Percentiles rank a stretch among this genome's conserved stretches.
phyloP scores from a whole-genome alignment of 2,329 filamentous ascomycete species.

The Ascochyta rabiei region DNA sequence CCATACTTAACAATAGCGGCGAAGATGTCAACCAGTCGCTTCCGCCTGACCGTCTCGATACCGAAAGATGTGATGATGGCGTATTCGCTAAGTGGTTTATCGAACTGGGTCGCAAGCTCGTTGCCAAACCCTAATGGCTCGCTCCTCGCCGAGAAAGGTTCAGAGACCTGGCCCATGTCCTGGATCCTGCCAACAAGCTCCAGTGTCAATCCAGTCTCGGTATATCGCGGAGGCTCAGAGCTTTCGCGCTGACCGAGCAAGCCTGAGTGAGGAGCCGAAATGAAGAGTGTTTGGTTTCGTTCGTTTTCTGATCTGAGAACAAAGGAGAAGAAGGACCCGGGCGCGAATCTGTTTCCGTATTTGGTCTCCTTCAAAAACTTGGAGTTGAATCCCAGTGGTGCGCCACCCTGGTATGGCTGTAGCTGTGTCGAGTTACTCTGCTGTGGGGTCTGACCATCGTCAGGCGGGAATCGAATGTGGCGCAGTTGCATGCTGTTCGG shows the following conservation, averaged over 20 bases:
- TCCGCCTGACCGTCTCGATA: slow-evolving; percentile 81
- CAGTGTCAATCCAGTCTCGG: slow-evolving; percentile 82
- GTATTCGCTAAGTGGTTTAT: slow-evolving; percentile 79
- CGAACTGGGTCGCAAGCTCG: slow-evolving; percentile 94
- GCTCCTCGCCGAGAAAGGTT: slow-evolving; percentile 68
- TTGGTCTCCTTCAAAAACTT: slow-evolving; percentile 44
- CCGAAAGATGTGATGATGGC: slow-evolving; percentile 91
- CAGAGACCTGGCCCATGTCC: slow-evolving; percentile 77
- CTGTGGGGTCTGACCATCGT: slow-evolving; percentile 33
- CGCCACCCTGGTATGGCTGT: slow-evolving; percentile 37
- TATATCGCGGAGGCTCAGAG: slow-evolving; percentile 65
- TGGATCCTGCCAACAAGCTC: slow-evolving; percentile 75
- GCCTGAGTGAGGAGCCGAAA: slow-evolving; percentile 86
- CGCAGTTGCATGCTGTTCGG: slow-evolving; percentile 98
- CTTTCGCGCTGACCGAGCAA: slow-evolving; percentile 69
- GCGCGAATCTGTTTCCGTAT: slow-evolving; percentile 70
- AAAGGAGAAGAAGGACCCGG: slow-evolving; percentile 91
- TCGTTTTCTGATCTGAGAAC: slow-evolving; percentile 67
- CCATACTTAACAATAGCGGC: slow-evolving; percentile 77
- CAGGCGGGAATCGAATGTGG: slow-evolving; percentile 91
- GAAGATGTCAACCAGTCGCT: slow-evolving; percentile 90
- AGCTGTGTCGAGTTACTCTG: slow-evolving; percentile 35
- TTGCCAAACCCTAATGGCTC: slow-evolving; percentile 83
- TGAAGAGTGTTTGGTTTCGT: slow-evolving; percentile 73
- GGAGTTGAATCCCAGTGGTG: slow-evolving; percentile 38